Evolutionary conservation across 2,329 filamentous ascomycete species (phyloP).

Genomic region (Tolypocladium inflatum): DNA sequence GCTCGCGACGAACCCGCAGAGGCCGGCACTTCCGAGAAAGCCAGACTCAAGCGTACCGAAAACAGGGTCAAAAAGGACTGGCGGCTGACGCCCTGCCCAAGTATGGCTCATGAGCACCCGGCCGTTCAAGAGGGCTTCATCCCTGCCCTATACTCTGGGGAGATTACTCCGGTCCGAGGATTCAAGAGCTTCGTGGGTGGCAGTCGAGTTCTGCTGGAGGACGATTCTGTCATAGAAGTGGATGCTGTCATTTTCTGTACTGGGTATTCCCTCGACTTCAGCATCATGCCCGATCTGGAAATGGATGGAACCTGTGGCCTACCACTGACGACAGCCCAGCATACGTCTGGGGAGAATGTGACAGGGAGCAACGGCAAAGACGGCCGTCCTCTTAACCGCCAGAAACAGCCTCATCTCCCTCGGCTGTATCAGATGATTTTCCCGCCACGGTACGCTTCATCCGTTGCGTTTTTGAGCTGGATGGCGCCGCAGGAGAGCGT

Average conservation of each 20-base stretch:
- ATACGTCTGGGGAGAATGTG: not conserved
- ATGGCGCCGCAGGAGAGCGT: conserved; percentile 21
- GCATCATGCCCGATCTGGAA: conserved; percentile 8
- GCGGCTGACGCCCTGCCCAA: conserved; percentile 1
- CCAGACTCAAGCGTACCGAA: not conserved
- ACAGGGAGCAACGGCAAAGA: not conserved
- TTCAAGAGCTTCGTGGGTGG: conserved; percentile 9
- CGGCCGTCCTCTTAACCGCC: conserved; percentile 5
- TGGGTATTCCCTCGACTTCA: conserved; percentile 24
- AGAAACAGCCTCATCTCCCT: conserved; percentile 11
- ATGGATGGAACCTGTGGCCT: conserved; percentile 5
- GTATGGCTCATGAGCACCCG: conserved; percentile 3
- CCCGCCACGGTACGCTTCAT: conserved; percentile 27
- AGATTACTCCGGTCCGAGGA: not conserved
- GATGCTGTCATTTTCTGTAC: conserved; percentile 27
- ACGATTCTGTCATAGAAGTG: conserved; percentile 18
- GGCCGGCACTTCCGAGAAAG: not conserved
- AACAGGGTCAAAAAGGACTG: not conserved
- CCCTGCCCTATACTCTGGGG: not conserved
- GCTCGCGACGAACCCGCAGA: not conserved
- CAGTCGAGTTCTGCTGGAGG: conserved; percentile 16
- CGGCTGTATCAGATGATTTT: conserved; percentile 32
- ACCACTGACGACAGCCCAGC: not conserved
- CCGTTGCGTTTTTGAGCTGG: conserved; percentile 29
- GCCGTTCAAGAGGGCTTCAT: conserved; percentile 4